Conservation (phyloP, 805 yeast species). For the Myxozyma neotropica region DNA sequence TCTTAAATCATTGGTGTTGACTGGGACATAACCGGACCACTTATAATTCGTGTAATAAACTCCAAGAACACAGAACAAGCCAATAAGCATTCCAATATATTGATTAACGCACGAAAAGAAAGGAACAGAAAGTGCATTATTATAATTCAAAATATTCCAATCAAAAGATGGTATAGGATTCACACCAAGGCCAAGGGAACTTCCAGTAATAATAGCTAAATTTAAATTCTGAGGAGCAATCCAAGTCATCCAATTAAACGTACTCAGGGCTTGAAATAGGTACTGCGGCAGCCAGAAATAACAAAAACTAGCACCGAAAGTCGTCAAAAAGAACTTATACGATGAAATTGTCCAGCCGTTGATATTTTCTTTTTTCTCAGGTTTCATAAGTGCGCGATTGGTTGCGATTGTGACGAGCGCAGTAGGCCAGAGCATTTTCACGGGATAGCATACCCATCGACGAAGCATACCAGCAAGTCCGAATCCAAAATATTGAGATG, state of each 20-base stretch:
- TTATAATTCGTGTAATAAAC: constrained; percentile 58
- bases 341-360: constrained; percentile 65
- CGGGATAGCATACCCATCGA: constrained; percentile 62
- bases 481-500: constrained; percentile 67
- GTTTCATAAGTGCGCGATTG: constrained; percentile 50
- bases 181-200: constrained; percentile 61
- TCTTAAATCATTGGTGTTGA: constrained; percentile 49
- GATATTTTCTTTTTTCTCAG: constrained; percentile 50
- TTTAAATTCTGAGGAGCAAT: constrained; percentile 57
- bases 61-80: constrained; percentile 54
- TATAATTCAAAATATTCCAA: constrained; percentile 61
- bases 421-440: constrained; percentile 70
- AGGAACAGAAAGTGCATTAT: constrained; percentile 17
- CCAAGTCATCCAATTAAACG: constrained; percentile 66
- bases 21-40: constrained; percentile 60
- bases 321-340: constrained; percentile 51
- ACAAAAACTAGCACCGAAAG: constrained; percentile 47
- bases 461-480: constrained; percentile 67
- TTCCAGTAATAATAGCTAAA: constrained; percentile 67
- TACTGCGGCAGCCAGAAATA: constrained; percentile 67
- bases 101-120: constrained; percentile 46
- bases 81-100: constrained; percentile 49
- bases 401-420: constrained; percentile 62
- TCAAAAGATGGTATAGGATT: constrained; percentile 64
- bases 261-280: constrained; percentile 60